These are phyloP conservation scores for Leucogyrophana mollusca DNA, from an alignment of 768 basidiomycete species.

Conservation along the genomic window DNA sequence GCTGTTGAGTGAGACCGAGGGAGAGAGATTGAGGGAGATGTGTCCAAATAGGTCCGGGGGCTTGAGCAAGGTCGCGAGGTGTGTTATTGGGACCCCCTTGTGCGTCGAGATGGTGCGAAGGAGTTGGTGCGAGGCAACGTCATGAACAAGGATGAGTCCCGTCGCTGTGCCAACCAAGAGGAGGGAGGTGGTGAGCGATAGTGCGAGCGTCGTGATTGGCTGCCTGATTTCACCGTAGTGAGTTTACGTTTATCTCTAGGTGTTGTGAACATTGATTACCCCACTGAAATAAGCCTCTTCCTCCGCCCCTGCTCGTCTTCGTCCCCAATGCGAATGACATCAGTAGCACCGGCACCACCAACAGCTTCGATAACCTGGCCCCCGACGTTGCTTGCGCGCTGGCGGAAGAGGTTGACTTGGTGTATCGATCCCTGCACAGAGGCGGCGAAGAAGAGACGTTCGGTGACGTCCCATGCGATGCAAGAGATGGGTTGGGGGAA, in stretches of 20 bases:
- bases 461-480: constrained; percentile 78
- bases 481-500: constrained; percentile 76
- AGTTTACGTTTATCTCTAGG: constrained; percentile 1
- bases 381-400: constrained; percentile 54
- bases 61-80: constrained; percentile 76
- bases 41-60: constrained; percentile 88
- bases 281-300: constrained; percentile 67
- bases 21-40: constrained; percentile 51
- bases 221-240: constrained; percentile 46
- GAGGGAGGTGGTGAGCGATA: constrained; percentile 76
- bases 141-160: constrained; percentile 78
- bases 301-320: constrained; percentile 44
- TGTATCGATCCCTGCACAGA: constrained; percentile 74
- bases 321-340: constrained; percentile 68
- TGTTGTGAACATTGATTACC: constrained; percentile 41
- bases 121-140: constrained; percentile 87
- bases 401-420: constrained; percentile 76
- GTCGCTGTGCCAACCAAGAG: constrained; percentile 79
- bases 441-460: constrained; percentile 87
- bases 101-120: constrained; percentile 77
- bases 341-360: constrained; percentile 70
- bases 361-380: constrained; percentile 60
- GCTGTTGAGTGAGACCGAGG: constrained; percentile 32
- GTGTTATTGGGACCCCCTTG: constrained; percentile 67
- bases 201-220: constrained; percentile 65